Conservation (phyloP, 2,329 filamentous ascomycete species). For the Cercospora sesami region DNA sequence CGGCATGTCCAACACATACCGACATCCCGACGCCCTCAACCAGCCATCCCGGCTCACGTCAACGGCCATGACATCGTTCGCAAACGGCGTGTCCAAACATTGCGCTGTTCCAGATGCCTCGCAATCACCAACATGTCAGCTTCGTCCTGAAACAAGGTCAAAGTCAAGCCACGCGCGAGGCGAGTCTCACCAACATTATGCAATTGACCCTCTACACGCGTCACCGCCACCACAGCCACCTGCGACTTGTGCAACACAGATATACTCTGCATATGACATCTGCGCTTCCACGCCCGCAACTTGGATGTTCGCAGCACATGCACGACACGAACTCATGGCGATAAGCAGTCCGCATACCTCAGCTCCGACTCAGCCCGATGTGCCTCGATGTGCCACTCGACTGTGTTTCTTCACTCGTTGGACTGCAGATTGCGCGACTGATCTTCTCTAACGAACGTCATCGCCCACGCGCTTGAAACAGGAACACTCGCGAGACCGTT, state of each 20-base stretch:
- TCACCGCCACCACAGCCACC: constrained; percentile 15
- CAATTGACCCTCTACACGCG: neutral
- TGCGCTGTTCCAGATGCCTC: neutral
- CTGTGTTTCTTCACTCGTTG: neutral
- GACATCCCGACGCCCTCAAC: neutral
- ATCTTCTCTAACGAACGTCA: neutral
- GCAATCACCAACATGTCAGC: neutral
- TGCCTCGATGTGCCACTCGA: neutral
- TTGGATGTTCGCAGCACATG: neutral
- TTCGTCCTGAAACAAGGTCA: neutral
- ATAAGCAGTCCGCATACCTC: neutral
- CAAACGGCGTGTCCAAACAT: neutral
- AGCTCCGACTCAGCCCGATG: neutral
- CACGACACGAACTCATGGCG: neutral
- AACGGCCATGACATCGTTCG: constrained; percentile 5
- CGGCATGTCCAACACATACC: constrained; percentile 8
- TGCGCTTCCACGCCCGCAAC: neutral
- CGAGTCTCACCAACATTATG: neutral
- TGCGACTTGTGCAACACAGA: neutral
- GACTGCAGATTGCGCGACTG: neutral
- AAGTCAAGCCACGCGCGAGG: constrained; percentile 6
- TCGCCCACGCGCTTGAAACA: neutral
- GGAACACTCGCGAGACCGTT: neutral
- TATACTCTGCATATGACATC: constrained; percentile 1
- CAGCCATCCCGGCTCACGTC: neutral